These are phyloP conservation scores for Arthroderma sp. DNA, from an alignment of 2,329 filamentous ascomycete species.

Conservation along the genomic window DNA sequence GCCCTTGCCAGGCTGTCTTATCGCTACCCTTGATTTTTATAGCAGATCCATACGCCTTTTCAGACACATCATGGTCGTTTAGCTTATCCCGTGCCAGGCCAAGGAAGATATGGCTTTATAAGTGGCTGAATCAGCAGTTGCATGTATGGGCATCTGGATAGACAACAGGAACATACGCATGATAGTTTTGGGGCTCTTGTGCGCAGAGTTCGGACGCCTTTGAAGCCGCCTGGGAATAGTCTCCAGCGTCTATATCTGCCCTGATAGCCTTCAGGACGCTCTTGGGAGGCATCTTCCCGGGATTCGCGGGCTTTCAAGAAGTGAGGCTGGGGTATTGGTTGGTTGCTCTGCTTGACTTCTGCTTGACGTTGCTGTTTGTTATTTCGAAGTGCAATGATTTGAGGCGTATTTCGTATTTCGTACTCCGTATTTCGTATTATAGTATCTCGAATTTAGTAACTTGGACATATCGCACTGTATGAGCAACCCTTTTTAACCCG, in stretches of 20 bases:
- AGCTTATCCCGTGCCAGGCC: conserved; percentile 75
- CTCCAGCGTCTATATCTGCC: conserved; percentile 61
- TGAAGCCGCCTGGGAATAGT: conserved; percentile 62
- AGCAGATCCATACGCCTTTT: conserved; percentile 62
- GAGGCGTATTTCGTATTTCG: conserved; percentile 1
- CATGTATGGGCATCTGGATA: not conserved
- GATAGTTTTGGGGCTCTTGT: conserved; percentile 66
- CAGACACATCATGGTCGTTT: conserved; percentile 57
- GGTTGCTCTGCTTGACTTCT: not conserved
- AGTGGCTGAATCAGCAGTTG: conserved; percentile 8
- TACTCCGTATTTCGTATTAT: conserved; percentile 16
- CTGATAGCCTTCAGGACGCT: conserved; percentile 70
- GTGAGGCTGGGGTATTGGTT: not conserved
- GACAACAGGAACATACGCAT: conserved; percentile 46
- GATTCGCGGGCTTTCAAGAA: not conserved
- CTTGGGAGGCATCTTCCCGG: conserved; percentile 42
- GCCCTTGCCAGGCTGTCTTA: conserved; percentile 78
- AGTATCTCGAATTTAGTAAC: not conserved
- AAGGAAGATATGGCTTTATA: conserved; percentile 61
- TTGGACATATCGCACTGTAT: no score
- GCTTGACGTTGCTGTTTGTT: not conserved
- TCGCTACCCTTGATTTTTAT: conserved; percentile 61
- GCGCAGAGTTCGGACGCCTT: conserved; percentile 59
- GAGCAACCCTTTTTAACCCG: no score
- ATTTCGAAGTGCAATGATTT: no score